Conservation (phyloP, 768 basidiomycete species). For the Thelephora aurantiotincta region DNA sequence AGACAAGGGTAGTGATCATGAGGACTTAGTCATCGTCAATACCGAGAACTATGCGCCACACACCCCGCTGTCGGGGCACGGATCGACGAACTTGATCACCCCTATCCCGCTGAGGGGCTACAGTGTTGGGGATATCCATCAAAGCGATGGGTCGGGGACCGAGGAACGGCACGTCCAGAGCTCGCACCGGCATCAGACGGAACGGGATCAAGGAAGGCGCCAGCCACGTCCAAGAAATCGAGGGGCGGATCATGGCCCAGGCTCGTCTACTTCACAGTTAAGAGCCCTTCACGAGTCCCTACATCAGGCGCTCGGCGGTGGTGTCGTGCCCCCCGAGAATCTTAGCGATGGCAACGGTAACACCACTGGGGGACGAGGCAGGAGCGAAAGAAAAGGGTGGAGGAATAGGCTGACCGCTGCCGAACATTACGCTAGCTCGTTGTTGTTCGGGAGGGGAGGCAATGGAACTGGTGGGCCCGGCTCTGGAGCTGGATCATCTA, state of each 20-base stretch:
- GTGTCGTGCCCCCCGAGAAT: not conserved
- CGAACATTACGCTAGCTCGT: slow-evolving; percentile 52
- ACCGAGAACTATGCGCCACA: not conserved
- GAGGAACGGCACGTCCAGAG: slow-evolving; percentile 9
- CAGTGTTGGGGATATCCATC: not conserved
- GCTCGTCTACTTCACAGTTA: slow-evolving; percentile 19
- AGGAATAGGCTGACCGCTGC: slow-evolving; percentile 57
- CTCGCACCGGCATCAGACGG: slow-evolving; percentile 7
- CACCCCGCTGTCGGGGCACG: not conserved
- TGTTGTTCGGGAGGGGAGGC: slow-evolving; percentile 46
- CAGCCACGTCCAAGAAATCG: slow-evolving; percentile 9
- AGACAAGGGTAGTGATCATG: not conserved
- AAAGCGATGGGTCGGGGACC: not conserved
- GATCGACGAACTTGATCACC: slow-evolving; percentile 1
- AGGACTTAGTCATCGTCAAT: not conserved
- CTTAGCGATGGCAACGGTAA: slow-evolving; percentile 4
- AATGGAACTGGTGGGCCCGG: slow-evolving; percentile 8
- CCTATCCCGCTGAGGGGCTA: slow-evolving; percentile 1
- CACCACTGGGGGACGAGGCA: slow-evolving; percentile 30
- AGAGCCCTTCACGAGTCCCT: slow-evolving; percentile 29
- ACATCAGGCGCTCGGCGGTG: slow-evolving; percentile 16
- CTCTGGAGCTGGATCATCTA: slow-evolving; percentile 6
- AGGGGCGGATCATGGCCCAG: slow-evolving; percentile 23
- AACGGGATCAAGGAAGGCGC: not conserved
- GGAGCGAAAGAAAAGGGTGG: slow-evolving; percentile 50